Conservation (phyloP, 768 basidiomycete genomes). For the Butyriboletus loyo region DNA sequence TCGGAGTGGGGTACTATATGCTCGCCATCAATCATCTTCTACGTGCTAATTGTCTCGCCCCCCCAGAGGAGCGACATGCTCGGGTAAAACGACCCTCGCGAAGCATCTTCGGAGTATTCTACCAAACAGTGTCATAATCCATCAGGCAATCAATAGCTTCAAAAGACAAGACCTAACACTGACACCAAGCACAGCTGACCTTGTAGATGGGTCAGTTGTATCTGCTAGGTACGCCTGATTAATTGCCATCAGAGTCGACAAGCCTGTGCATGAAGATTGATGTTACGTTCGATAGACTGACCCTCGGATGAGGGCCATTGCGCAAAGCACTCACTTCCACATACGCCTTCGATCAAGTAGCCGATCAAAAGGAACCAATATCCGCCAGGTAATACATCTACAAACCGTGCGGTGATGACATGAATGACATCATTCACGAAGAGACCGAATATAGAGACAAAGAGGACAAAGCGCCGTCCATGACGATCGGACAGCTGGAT, state of each 20-base stretch:
- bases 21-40: not conserved
- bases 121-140: slow-evolving; percentile 79
- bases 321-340: slow-evolving; percentile 56
- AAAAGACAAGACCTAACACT: not conserved
- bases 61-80: slow-evolving; percentile 83
- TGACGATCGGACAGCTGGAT: slow-evolving; percentile 69
- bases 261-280: slow-evolving; percentile 37
- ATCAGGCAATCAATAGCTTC: slow-evolving; percentile 51
- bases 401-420: slow-evolving; percentile 59
- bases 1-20: slow-evolving; percentile 52
- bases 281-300: no score
- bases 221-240: slow-evolving; percentile 70
- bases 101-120: slow-evolving; percentile 78
- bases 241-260: slow-evolving; percentile 47
- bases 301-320: not conserved
- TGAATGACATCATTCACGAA: slow-evolving; percentile 63
- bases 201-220: slow-evolving; percentile 49
- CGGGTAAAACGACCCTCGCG: slow-evolving; percentile 93
- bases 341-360: slow-evolving; percentile 60
- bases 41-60: not conserved
- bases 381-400: slow-evolving; percentile 65
- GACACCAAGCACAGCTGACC: slow-evolving; percentile 38
- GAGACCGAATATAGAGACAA: slow-evolving; percentile 57
- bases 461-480: slow-evolving; percentile 67
- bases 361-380: slow-evolving; percentile 77